These are phyloP conservation scores for Oenanthe sinensis DNA, from an alignment of 129 eudicot species.

Conservation along the genomic window DNA sequence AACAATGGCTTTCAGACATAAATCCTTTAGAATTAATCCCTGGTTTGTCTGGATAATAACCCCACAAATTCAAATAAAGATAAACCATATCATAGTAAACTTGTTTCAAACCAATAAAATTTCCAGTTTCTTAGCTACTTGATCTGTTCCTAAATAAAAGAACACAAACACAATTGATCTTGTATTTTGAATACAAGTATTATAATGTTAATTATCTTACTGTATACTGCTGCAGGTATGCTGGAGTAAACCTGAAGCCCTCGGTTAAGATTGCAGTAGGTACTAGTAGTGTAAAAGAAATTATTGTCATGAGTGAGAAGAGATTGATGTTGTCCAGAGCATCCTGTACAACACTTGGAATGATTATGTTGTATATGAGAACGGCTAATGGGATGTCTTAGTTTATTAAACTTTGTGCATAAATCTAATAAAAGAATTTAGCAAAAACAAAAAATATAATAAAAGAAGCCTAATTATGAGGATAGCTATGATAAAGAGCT, in stretches of 20 bases:
- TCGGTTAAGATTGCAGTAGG: constrained; percentile 58
- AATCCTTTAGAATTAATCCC: constrained; percentile 58
- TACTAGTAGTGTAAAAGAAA: constrained; percentile 46
- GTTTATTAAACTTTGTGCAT: background rate
- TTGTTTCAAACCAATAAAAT: background rate
- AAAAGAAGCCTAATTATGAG: background rate
- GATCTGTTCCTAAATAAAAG: background rate
- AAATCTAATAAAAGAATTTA: background rate
- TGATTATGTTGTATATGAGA: background rate
- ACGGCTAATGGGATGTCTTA: background rate
- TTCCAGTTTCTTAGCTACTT: background rate
- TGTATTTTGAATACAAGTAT: background rate
- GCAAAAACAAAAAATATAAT: background rate
- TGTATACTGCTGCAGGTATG: constrained; percentile 47
- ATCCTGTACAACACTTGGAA: constrained; percentile 41
- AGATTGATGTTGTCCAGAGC: constrained; percentile 83
- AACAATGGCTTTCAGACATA: constrained; percentile 48
- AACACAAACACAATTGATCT: background rate
- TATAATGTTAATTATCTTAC: constrained; percentile 32
- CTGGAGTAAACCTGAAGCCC: constrained; percentile 71
- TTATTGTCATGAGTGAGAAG: constrained; percentile 63
- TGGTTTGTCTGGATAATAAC: constrained; percentile 44
- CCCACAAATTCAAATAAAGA: background rate
- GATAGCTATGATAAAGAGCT: background rate
- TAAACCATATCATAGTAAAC: background rate